Evolutionary conservation across 192 early-diverging fungal genomes (phyloP).

Genomic region (Chytriomyces sp.): DNA sequence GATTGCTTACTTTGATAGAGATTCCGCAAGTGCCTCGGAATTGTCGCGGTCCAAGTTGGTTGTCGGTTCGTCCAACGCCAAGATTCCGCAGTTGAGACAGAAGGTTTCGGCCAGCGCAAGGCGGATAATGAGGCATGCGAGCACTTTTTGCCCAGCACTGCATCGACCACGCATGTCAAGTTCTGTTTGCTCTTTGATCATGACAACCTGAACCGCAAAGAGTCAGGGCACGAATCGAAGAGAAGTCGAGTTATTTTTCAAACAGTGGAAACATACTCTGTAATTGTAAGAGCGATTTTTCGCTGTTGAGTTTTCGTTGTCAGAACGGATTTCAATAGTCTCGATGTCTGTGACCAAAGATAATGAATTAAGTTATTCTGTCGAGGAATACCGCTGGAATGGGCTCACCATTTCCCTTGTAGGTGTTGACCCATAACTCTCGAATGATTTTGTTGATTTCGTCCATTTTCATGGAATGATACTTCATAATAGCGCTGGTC

Average conservation of each 20-base stretch:
- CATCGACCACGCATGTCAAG: conserved; percentile 95
- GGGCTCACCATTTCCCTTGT: conserved; percentile 79
- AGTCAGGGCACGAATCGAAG: not conserved
- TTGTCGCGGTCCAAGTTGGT: conserved; percentile 93
- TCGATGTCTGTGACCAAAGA: conserved; percentile 78
- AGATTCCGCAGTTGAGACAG: conserved; percentile 86
- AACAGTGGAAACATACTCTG: conserved; percentile 54
- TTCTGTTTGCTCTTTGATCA: conserved; percentile 83
- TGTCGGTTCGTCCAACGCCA: conserved; percentile 97
- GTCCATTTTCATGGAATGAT: conserved; percentile 93
- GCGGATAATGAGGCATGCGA: conserved; percentile 95
- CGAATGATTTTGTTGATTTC: conserved; percentile 96
- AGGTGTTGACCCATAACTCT: conserved; percentile 96
- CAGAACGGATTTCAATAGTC: conserved; percentile 92
- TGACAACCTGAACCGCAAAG: conserved; percentile 71
- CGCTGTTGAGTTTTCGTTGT: conserved; percentile 69
- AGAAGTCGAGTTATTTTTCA: not conserved
- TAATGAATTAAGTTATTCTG: not conserved
- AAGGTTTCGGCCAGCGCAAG: conserved; percentile 96
- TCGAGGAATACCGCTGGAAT: not conserved
- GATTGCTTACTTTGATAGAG: conserved; percentile 67
- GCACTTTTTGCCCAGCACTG: conserved; percentile 95
- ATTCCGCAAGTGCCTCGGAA: conserved; percentile 82
- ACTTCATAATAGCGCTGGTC: conserved; percentile 74
- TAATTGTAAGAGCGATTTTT: conserved; percentile 86